Evolutionary conservation across 1,139 yeast genomes (phyloP).

Genomic region (Geotrichum citri-aurantii): DNA sequence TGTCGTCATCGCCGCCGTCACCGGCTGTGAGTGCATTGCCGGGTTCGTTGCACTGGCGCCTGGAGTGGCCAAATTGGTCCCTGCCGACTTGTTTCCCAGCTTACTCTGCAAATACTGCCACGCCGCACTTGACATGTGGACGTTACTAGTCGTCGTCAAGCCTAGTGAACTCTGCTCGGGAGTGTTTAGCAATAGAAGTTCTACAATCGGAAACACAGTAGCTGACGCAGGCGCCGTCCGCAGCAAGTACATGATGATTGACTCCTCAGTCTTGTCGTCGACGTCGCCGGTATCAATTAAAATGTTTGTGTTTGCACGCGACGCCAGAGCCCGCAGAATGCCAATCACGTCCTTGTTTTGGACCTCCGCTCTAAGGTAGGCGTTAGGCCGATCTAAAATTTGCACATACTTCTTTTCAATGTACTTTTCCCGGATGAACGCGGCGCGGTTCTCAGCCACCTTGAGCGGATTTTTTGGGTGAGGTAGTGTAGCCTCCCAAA

Average conservation of each 20-base stretch:
- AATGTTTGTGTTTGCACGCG: conserved; percentile 39
- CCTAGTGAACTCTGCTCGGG: conserved; percentile 24
- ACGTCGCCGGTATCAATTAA: conserved; percentile 25
- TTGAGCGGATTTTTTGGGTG: conserved; percentile 40
- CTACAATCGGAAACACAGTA: conserved; percentile 59
- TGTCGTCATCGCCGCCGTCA: neutral
- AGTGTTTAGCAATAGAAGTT: conserved; percentile 66
- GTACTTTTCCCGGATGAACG: conserved; percentile 40
- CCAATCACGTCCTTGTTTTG: conserved; percentile 31
- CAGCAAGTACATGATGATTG: conserved; percentile 32
- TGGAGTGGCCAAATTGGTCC: neutral
- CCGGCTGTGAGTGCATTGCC: neutral
- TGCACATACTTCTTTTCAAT: conserved; percentile 38
- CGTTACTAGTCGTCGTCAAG: neutral
- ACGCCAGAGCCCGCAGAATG: conserved; percentile 37
- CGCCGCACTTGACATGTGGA: neutral
- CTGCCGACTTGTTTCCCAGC: neutral
- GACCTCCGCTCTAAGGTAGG: conserved; percentile 36
- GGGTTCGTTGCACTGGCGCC: neutral
- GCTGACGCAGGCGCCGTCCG: conserved; percentile 26
- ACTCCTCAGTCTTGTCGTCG: conserved; percentile 21
- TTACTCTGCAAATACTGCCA: neutral
- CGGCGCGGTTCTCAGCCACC: conserved; percentile 34
- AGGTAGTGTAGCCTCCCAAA: conserved; percentile 48
- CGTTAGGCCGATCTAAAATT: conserved; percentile 35